Base-by-base conservation (phyloP, 805 yeast genomes). In the Yarrowia sp. region DNA sequence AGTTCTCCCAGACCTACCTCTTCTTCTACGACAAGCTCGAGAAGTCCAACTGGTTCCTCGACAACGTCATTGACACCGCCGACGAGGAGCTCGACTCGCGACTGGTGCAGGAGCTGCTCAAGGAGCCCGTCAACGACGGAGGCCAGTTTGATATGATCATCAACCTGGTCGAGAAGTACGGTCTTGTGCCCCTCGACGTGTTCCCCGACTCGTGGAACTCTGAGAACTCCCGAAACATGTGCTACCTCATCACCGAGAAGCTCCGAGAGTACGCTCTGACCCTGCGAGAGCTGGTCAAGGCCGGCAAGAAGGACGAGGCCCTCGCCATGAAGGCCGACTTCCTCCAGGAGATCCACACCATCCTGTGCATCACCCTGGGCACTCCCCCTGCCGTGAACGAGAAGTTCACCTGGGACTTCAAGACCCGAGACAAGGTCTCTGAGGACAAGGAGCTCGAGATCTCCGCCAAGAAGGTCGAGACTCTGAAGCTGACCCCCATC, bases 121-220 rank as follows among this genome's bases (percentile, higher is more conserved):
- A 76, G 4, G 85, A 82, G 61, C 96, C 96, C 22, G 83, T 85
- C 46, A 72, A 80, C 63, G 96, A 90, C 70, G 96, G 97, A 67
- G 96, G 97, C 60, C 96, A 90, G 74, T 89, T 87, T 80, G 85
- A 87, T 66, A 87, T 90, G 94, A 82, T 88, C 71, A 78, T 85
- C 53, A 88, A 89, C 73, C 72, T 90, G 63, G 81, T 89, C 56
- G 83, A 84, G 65, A 90, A 90, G 73, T 90, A 90, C 68, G 96
- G 96, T 27, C 70, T 87, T 60, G 88, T 90, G 60, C 97, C 97
- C 36, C 78, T 85, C 69, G 82, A 81, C 66, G 72, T 83, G 16
- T 90, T 81, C 74, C 92, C 93, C 10, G 96, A 90, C 72, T 78
- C 83, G 62, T 77, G 75, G 61, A 81, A 83, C 41, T 77, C 87